Evolutionary conservation across 163 green algal genomes (phyloP), one percentile per base, ranked within the genome.

Genomic region (Volvox carteri): DNA sequence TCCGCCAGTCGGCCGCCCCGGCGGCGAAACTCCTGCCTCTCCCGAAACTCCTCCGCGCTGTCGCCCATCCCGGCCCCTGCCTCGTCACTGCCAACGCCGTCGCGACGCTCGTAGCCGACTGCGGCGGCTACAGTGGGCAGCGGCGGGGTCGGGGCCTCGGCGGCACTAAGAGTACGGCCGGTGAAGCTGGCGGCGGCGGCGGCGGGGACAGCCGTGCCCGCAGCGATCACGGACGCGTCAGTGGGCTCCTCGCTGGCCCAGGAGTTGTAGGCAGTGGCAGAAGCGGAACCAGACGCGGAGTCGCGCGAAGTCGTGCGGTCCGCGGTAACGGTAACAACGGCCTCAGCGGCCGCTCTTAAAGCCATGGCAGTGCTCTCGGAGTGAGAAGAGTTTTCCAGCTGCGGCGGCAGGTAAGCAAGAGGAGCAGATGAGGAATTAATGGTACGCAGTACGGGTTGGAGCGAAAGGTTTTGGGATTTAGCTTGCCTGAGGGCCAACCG

Each of bases 191-290:
- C 48, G 30, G 30, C 48, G 35, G 52, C 48, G 76, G 14, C 33
- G 4, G 33, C 28, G 54, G 54, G 28, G 54, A 65, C 28, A 23
- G 19, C 54, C 7, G 54, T 11, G 8, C 8, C 76, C 19, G 1
- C 76, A 5, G 37, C 52, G 19, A 35, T 50, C 37, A 52, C n/a
- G 68, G 35, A 3, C 14, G 37, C 0, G 12, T 78, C 70, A 4
- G 30, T 42, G 8, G 73, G 44, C 7, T 81, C 73, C 2, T 81
- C 73, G 46, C 73, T 81, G 44, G 44, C 73, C 73, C 73, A 81
- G 44, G 73, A 81, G 44, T 23, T 23, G 46, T 60, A 81, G 25
- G 73, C 73, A 28, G 70, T 78, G 44, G 42, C 73, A 28, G 70
- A 58, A 44, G 44, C 65, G 73, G 73, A 81, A 5, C 73, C 44